Conservation (phyloP, 1,139 yeast species). For the Magnusiomyces tetraspermus region DNA sequence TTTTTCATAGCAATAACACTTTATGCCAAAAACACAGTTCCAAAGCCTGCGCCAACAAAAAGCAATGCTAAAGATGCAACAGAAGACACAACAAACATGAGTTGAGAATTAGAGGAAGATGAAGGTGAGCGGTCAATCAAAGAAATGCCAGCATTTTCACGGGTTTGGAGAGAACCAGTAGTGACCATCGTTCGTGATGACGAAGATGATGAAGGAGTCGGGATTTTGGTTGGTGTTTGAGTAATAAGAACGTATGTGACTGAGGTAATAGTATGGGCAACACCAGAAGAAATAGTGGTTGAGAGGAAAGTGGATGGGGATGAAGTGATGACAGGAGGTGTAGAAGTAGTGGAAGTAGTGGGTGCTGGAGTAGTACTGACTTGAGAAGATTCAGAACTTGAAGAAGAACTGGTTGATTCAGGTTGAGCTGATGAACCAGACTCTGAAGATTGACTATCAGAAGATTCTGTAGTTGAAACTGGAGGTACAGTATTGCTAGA, state of each 20-base stretch:
- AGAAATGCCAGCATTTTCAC: constrained; percentile 31
- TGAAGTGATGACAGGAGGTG: background rate
- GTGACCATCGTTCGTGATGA: constrained; percentile 12
- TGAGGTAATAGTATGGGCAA: background rate
- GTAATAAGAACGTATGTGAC: constrained; percentile 3
- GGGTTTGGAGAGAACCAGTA: constrained; percentile 13
- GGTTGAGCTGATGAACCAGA: background rate
- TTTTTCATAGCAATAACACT: too few species aligned
- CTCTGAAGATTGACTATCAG: background rate
- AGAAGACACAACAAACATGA: background rate
- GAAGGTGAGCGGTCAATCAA: background rate
- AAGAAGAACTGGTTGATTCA: background rate
- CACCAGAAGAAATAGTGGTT: background rate
- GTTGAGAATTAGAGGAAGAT: background rate
- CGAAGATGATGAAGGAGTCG: constrained; percentile 19
- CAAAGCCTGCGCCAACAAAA: background rate
- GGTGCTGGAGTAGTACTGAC: background rate
- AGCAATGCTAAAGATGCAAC: background rate
- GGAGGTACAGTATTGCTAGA: background rate
- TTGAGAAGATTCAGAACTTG: background rate
- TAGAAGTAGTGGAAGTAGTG: background rate
- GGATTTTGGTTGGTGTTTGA: constrained; percentile 14
- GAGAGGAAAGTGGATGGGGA: background rate
- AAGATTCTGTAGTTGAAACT: background rate
- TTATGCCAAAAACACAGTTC: background rate